A percentile compares a stretch with the other conserved stretches of the same genome.
Conservation (phyloP, 192 early-diverging fungal species). For the Coemansia reversa region DNA sequence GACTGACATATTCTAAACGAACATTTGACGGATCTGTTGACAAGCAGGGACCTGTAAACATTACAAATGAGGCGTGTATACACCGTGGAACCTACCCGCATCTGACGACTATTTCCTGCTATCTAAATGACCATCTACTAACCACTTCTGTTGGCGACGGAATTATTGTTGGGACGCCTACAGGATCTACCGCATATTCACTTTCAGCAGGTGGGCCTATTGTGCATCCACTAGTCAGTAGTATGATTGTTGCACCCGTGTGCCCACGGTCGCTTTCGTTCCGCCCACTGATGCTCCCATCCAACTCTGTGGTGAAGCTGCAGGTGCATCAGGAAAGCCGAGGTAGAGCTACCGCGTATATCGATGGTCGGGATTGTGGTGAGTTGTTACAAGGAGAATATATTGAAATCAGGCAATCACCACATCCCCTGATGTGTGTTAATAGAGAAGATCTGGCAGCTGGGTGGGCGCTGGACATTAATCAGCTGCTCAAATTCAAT, state of each 20-base stretch:
- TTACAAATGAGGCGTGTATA: slow-evolving; percentile 86
- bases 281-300: slow-evolving; percentile 77
- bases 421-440: slow-evolving; percentile 76
- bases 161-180: slow-evolving; percentile 80
- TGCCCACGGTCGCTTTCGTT: slow-evolving; percentile 84
- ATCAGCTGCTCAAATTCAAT: slow-evolving; percentile 85
- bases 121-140: slow-evolving; percentile 74
- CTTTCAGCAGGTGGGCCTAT: slow-evolving; percentile 84
- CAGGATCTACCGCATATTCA: slow-evolving; percentile 90
- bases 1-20: slow-evolving; percentile 68
- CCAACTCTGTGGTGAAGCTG: slow-evolving; percentile 62
- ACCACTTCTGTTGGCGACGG: slow-evolving; percentile 75
- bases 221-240: slow-evolving; percentile 75
- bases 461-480: slow-evolving; percentile 84
- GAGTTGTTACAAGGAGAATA: slow-evolving; percentile 67
- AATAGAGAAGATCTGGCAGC: slow-evolving; percentile 62
- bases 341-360: slow-evolving; percentile 66
- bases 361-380: slow-evolving; percentile 77
- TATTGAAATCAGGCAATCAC: slow-evolving; percentile 57
- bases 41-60: slow-evolving; percentile 42
- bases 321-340: slow-evolving; percentile 59
- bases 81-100: slow-evolving; percentile 87
- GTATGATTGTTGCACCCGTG: slow-evolving; percentile 73
- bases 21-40: slow-evolving; percentile 56
- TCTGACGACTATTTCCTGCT: slow-evolving; percentile 77